Conservation (phyloP, 345 rosid genomes). For the Acer negundo region DNA sequence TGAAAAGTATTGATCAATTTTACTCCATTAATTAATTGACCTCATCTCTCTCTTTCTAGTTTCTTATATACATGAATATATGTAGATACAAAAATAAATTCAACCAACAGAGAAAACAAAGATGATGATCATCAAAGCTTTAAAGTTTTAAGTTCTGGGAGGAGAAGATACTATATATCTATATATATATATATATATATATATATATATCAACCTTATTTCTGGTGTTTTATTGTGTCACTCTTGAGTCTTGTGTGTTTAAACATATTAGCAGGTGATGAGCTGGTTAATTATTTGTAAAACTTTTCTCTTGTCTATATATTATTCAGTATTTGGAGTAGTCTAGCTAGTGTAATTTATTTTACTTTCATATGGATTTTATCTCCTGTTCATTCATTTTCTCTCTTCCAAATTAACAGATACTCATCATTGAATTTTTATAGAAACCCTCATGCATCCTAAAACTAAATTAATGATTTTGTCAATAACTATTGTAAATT, state of each 20-base stretch:
- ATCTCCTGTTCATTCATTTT: background rate
- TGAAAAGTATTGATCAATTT: conserved; percentile 48
- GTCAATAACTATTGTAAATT: too few species aligned
- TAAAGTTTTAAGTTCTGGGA: background rate
- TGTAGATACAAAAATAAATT: background rate
- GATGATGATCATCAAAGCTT: background rate
- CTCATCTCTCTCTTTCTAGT: background rate
- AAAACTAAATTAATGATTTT: too few species aligned
- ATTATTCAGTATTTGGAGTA: too few species aligned
- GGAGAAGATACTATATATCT: background rate
- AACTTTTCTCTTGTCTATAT: too few species aligned
- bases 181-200: too few species aligned
- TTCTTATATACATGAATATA: background rate
- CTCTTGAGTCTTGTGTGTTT: background rate
- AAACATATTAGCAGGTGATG: background rate
- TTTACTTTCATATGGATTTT: too few species aligned
- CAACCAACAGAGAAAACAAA: background rate
- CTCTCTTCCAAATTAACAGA: background rate
- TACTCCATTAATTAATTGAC: conserved; percentile 32
- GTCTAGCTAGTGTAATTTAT: too few species aligned
- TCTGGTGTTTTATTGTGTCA: background rate
- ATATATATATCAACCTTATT: background rate
- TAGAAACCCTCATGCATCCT: too few species aligned
- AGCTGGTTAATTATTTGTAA: background rate
- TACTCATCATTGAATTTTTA: too few species aligned